Conservation (phyloP, 257 asterid species). For the Fraxinus cuspidata region DNA sequence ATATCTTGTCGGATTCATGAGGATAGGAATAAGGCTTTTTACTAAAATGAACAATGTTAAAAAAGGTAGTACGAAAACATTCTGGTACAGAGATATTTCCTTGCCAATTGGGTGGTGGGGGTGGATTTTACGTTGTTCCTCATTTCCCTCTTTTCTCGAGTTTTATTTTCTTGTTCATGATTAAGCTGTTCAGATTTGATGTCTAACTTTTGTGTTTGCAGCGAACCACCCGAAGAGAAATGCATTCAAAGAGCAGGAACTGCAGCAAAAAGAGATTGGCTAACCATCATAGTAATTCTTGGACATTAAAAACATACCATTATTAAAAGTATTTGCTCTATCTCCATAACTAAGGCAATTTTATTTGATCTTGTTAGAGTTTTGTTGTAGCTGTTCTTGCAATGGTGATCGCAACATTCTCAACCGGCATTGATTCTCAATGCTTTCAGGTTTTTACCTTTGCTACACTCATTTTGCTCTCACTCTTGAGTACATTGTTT, state of each 20-base stretch:
- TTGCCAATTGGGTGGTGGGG: background rate
- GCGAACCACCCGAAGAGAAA: conserved; percentile 53
- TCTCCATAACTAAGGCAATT: background rate
- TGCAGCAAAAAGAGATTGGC: conserved; percentile 46
- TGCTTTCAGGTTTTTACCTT: conserved; percentile 47
- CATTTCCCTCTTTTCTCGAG: background rate
- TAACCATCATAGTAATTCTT: conserved; percentile 48
- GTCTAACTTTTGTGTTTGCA: conserved; percentile 18
- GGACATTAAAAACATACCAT: background rate
- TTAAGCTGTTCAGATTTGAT: background rate
- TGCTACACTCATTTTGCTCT: background rate
- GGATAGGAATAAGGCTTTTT: too few relatives aligned
- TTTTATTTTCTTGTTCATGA: background rate
- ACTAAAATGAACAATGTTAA: too few relatives aligned
- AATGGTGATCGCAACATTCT: conserved; percentile 54
- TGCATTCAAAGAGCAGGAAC: conserved; percentile 39
- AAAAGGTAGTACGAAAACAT: too few relatives aligned
- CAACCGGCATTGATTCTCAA: conserved; percentile 55
- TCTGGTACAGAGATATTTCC: background rate
- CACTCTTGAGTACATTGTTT: background rate
- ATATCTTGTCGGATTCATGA: too few relatives aligned
- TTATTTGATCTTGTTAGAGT: conserved; percentile 41
- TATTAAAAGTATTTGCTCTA: background rate
- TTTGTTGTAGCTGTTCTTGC: conserved; percentile 52
- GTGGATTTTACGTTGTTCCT: background rate